These are phyloP conservation scores for Calonectria hongkongensis DNA, from an alignment of 2,329 filamentous ascomycete genomes.

Conservation along the genomic window DNA sequence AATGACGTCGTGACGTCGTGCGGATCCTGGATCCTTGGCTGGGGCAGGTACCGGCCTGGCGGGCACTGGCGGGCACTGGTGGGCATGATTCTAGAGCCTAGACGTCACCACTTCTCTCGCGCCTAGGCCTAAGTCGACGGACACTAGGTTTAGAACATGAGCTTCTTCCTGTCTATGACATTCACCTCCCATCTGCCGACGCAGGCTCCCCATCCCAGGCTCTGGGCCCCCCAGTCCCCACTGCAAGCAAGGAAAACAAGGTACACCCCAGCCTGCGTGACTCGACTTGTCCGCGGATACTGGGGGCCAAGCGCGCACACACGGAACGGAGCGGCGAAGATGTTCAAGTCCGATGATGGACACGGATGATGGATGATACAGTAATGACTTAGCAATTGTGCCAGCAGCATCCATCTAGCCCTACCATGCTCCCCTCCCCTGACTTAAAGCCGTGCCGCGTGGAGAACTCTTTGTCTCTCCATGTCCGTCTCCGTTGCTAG, in stretches of 20 bases:
- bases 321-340: not conserved
- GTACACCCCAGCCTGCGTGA: not conserved
- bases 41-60: conserved; percentile 26
- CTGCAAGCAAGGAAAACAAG: conserved; percentile 10
- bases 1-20: conserved; percentile 37
- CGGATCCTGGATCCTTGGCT: conserved; percentile 24
- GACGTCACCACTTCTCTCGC: conserved; percentile 18
- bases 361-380: not conserved
- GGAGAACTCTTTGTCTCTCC: conserved; percentile 17
- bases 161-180: conserved; percentile 12
- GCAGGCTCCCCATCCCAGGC: no score
- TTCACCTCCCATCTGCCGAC: not conserved
- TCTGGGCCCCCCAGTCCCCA: not conserved
- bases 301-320: not conserved
- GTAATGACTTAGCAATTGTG: conserved; percentile 2
- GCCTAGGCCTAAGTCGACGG: not conserved
- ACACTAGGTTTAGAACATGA: conserved; percentile 8
- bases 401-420: not conserved
- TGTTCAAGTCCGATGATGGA: not conserved
- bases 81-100: conserved; percentile 14
- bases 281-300: conserved; percentile 6
- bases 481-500: conserved; percentile 16
- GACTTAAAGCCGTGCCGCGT: not conserved
- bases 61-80: not conserved
- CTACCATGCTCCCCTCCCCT: conserved; percentile 22